phyloP scores from a whole-genome alignment of 345 rosid genomes.

The Triadica sebifera region DNA sequence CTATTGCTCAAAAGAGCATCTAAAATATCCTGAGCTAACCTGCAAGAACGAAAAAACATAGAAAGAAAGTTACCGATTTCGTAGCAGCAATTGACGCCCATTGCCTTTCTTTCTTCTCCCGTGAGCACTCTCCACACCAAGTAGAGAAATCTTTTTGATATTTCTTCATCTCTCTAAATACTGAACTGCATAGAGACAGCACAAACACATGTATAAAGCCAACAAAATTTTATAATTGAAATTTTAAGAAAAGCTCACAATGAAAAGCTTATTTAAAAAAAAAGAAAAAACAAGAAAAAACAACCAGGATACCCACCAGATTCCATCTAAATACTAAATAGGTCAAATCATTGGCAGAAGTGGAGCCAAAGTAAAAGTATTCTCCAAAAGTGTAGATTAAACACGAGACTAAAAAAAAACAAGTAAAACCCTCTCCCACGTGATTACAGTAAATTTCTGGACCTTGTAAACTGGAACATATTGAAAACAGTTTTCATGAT shows the following conservation, averaged over 20 bases:
- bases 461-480: not conserved
- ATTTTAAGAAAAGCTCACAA: not conserved
- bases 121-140: conserved; percentile 91
- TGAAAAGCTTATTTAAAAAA: not conserved
- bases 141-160: conserved; percentile 76
- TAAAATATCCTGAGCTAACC: not conserved
- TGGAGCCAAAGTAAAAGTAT: not conserved
- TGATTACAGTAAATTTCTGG: not conserved
- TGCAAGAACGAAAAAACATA: not conserved
- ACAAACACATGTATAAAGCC: not conserved
- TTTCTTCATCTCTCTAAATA: conserved; percentile 78
- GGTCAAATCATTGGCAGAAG: not conserved
- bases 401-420: not conserved
- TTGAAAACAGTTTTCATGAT: not conserved
- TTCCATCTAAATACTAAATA: not conserved
- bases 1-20: not conserved
- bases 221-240: not conserved
- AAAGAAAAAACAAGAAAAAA: not conserved
- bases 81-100: conserved; percentile 47
- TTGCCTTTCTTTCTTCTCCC: conserved; percentile 68
- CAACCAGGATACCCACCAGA: not conserved
- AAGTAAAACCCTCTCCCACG: not conserved
- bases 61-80: conserved; percentile 49
- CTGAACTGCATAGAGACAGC: conserved; percentile 47
- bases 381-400: not conserved